phyloP scores from a whole-genome alignment of 116 monocot genomes.

The Cymodocea nodosa region DNA sequence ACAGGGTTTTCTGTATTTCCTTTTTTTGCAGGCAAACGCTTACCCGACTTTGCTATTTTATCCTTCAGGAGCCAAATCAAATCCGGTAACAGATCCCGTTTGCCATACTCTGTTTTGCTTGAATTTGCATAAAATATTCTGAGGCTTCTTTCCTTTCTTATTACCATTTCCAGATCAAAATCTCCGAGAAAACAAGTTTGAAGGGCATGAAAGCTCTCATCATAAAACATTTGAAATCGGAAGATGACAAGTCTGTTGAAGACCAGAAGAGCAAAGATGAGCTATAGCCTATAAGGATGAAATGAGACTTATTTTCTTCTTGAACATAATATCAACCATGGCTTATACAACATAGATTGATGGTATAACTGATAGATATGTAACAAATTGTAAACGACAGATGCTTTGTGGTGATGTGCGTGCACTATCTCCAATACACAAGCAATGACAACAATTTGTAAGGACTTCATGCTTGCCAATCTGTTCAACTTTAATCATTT shows the following conservation, averaged over 20 bases:
- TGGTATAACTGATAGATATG: not conserved
- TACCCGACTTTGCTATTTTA: constrained; percentile 78
- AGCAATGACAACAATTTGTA: no score
- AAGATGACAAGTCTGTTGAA: constrained; percentile 4
- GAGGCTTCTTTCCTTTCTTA: not conserved
- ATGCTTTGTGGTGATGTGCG: no score
- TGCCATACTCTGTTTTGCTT: not conserved
- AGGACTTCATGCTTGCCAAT: no score
- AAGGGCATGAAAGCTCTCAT: constrained; percentile 56
- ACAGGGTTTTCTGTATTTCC: not conserved
- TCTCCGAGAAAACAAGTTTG: constrained; percentile 68
- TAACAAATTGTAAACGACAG: no score
- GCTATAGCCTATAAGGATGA: constrained; percentile 48
- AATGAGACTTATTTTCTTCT: not conserved
- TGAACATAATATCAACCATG: no score
- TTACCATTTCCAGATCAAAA: constrained; percentile 37
- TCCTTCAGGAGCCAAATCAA: constrained; percentile 59
- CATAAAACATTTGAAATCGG: constrained; percentile 21
- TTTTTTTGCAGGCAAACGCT: constrained; percentile 42
- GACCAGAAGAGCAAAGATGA: constrained; percentile 45
- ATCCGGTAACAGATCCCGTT: constrained; percentile 45
- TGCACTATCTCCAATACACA: no score
- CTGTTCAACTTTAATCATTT: no score
- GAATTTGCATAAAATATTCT: not conserved
- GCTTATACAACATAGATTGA: not conserved